Percentiles rank a stretch among this genome's conserved stretches.
These are phyloP conservation scores for Aspergillus tubingensis DNA, from an alignment of 2,329 filamentous ascomycete genomes.

Conservation along the genomic window DNA sequence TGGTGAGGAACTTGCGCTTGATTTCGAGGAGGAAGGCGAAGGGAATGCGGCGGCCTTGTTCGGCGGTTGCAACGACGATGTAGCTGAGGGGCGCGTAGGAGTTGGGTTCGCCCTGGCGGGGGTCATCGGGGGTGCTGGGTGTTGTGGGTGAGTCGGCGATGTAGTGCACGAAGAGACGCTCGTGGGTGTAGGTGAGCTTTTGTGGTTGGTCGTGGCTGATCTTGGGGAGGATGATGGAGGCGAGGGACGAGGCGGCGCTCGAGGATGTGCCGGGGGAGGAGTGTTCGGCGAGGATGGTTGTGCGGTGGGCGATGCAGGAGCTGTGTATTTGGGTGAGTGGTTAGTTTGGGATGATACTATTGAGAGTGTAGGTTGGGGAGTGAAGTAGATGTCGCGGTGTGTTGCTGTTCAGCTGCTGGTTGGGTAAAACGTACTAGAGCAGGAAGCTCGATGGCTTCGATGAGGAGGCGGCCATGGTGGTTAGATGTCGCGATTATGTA, in stretches of 20 bases:
- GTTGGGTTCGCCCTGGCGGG: constrained; percentile 44
- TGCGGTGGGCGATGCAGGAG: constrained; percentile 90
- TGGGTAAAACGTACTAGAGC: constrained; percentile 64
- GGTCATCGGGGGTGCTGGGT: constrained; percentile 35
- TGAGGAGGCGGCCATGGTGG: constrained; percentile 62
- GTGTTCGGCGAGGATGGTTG: constrained; percentile 90
- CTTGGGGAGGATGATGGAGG: constrained; percentile 92
- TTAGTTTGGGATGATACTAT: not conserved
- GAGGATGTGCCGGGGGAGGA: constrained; percentile 80
- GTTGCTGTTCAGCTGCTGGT: not conserved
- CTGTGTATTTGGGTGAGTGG: constrained; percentile 48
- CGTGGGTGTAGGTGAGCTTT: constrained; percentile 93
- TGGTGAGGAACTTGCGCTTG: constrained; percentile 78
- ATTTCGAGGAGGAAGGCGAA: constrained; percentile 92
- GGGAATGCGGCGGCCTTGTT: constrained; percentile 81
- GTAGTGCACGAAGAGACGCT: constrained; percentile 92
- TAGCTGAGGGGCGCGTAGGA: constrained; percentile 84
- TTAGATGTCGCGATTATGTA: not conserved
- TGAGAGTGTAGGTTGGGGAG: not conserved
- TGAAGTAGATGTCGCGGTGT: not conserved
- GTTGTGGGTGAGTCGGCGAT: constrained; percentile 78
- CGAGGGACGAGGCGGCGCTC: constrained; percentile 83
- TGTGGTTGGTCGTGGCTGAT: constrained; percentile 78
- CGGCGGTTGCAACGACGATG: constrained; percentile 80
- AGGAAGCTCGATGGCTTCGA: constrained; percentile 67